A percentile compares a stretch with the other conserved stretches of the same genome.
Evolutionary conservation across 495 filamentous ascomycete genomes (phyloP).

Genomic region (Xylaria telfairii): DNA sequence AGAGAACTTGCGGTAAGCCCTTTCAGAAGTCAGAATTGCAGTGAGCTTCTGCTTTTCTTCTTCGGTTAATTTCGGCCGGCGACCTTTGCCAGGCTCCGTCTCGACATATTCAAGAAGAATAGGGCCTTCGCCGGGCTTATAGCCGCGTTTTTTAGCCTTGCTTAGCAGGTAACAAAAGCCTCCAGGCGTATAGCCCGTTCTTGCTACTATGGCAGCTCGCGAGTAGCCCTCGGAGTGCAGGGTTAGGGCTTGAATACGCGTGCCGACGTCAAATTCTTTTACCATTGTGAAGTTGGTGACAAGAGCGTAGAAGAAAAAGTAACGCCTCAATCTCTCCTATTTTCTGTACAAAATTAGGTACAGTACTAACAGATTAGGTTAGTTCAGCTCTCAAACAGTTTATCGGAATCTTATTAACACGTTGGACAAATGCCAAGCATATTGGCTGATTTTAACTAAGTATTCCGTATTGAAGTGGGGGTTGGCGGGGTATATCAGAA

Average conservation of each 20-base stretch:
- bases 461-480: too few species aligned
- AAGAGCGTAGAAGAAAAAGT: too few species aligned
- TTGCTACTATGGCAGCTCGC: not conserved
- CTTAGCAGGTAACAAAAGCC: not conserved
- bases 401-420: too few species aligned
- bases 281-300: not conserved
- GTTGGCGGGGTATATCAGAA: too few species aligned
- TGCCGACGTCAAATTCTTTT: slow-evolving; percentile 2
- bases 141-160: not conserved
- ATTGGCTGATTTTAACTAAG: too few species aligned
- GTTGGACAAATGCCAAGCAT: too few species aligned
- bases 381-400: too few species aligned
- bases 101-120: not conserved
- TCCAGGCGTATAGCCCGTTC: not conserved
- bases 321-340: too few species aligned
- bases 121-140: not conserved
- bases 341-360: too few species aligned
- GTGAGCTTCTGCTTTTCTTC: not conserved
- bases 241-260: not conserved
- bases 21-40: not conserved
- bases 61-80: not conserved
- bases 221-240: not conserved
- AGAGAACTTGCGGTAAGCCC: not conserved
- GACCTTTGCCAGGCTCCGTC: not conserved
- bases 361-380: too few species aligned